Base-by-base conservation (phyloP, 768 basidiomycete species). In the Leccinum fibrillosum region DNA sequence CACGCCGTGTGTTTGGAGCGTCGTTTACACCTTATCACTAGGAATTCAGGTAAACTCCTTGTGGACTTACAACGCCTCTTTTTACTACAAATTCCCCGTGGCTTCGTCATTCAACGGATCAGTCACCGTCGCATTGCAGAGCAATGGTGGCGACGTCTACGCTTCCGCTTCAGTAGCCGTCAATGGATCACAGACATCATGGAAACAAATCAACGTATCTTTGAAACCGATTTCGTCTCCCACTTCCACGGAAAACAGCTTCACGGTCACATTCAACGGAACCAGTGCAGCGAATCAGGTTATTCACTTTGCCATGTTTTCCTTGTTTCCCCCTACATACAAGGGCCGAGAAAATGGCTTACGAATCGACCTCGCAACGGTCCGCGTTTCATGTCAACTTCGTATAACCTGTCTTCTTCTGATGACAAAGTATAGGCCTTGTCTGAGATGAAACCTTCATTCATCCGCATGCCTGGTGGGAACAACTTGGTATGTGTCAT, bases 401-500 rank as follows among this genome's bases (percentile, higher is more conserved):
- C 5, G 2, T n/a, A 4, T 19, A 13, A 51, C 15, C 19, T 12
- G 25, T 15, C 13, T 51, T 51, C 17, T 17, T 11, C 12, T 51
- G 25, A 25, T 39, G 28, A 49, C 23, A 5, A 39, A 7, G 15
- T 45, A 21, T 25, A 86, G 81, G 73, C 81, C 2, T 72, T 88
- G 42, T 72, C 74, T 12, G 82, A 80, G 12, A 78, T 82, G 73
- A 77, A 77, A 4, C 85, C 86, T 15, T 73, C 80, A 15, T 83
- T 87, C 67, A 85, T 83, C 76, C 77, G 86, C 15, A 80, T 86
- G 65, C 86, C 86, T 2, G 86, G 86, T 13, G 86, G 86, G 5
- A 86, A 85, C 61, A 86, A 86, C 62, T 70, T 86, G 50, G 85
- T 81, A 57, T 42, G 76, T 64, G 19, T 23, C 25, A 30, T 17